Percentiles rank a stretch among this genome's conserved stretches.
phyloP scores from a whole-genome alignment of 345 rosid genomes.

The Dipteronia sinensis region DNA sequence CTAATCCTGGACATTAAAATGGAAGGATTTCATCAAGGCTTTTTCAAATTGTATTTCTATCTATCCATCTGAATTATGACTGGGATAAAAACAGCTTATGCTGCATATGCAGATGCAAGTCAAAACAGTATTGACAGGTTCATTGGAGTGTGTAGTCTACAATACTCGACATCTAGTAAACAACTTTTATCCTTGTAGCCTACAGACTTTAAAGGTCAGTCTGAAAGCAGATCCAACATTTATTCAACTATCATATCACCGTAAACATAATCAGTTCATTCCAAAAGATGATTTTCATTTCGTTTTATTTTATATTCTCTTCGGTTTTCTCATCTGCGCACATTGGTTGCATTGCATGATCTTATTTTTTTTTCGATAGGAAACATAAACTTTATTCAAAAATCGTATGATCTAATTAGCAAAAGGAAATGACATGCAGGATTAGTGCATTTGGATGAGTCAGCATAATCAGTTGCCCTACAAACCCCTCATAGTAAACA shows the following conservation, averaged over 20 bases:
- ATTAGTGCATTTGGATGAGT: background rate
- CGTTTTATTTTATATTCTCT: background rate
- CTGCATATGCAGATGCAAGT: background rate
- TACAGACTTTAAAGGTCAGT: background rate
- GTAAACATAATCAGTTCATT: background rate
- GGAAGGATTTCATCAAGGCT: background rate
- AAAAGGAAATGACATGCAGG: background rate
- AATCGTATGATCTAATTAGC: background rate
- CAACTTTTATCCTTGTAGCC: background rate
- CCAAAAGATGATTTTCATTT: background rate
- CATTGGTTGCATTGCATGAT: background rate
- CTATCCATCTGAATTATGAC: background rate
- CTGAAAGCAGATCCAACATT: background rate
- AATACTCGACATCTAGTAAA: background rate
- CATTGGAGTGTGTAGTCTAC: background rate
- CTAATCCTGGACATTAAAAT: background rate
- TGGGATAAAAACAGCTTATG: background rate
- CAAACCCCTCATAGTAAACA: background rate
- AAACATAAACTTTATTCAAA: too few relatives aligned
- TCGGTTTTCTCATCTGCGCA: background rate
- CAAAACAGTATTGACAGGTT: conserved; percentile 3
- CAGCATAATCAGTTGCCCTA: background rate
- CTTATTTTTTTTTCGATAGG: too few relatives aligned
- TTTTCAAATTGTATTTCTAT: background rate
- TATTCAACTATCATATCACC: background rate